These are phyloP conservation scores for Dictyostelium discoideum DNA, from an alignment of 78 protist species.

Conservation along the genomic window DNA sequence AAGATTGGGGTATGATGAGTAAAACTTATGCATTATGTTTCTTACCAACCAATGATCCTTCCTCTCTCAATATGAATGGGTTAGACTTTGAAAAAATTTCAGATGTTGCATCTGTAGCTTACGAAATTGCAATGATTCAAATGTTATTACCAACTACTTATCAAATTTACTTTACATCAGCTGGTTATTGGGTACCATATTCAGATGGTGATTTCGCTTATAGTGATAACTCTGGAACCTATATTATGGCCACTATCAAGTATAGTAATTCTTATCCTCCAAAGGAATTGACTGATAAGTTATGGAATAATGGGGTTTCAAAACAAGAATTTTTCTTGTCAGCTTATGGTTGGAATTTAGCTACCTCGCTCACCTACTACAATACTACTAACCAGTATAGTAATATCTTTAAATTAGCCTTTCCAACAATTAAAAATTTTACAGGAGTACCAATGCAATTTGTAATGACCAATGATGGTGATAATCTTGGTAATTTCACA, in stretches of 20 bases:
- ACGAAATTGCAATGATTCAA: conserved; percentile 24
- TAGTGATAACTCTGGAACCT: not conserved
- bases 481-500: not conserved
- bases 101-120: not conserved
- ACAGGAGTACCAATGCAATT: not conserved
- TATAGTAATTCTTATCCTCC: not conserved
- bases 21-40: not conserved
- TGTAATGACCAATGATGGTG: not conserved
- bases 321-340: not conserved
- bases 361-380: not conserved
- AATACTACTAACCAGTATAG: not conserved
- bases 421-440: not conserved
- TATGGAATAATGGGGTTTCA: not conserved
- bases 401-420: not conserved
- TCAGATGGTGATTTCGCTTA: not conserved
- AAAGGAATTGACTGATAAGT: not conserved
- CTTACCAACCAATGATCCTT: not conserved
- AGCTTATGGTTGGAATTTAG: conserved; percentile 25
- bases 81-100: not conserved
- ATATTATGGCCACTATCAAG: not conserved
- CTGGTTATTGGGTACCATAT: not conserved
- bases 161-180: not conserved
- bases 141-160: conserved; percentile 4
- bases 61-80: not conserved
- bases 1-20: conserved; percentile 36